phyloP scores from a whole-genome alignment of 768 basidiomycete species.

The Termitomyces sp. region DNA sequence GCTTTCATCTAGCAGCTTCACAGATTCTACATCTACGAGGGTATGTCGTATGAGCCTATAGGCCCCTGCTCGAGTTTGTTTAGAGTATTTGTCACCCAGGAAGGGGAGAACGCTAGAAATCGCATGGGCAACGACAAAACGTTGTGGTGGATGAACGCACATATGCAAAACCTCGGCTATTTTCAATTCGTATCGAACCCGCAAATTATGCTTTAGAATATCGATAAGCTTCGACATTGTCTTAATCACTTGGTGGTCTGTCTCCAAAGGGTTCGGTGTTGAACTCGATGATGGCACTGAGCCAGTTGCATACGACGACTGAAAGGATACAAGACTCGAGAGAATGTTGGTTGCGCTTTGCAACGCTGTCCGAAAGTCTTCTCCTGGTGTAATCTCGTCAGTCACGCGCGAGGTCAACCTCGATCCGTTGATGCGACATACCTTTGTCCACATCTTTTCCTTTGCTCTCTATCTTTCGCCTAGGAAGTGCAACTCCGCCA shows the following conservation, averaged over 20 bases:
- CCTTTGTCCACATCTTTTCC: constrained; percentile 31
- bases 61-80: constrained; percentile 70
- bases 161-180: constrained; percentile 65
- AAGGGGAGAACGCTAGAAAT: constrained; percentile 65
- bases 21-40: constrained; percentile 67
- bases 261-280: constrained; percentile 31
- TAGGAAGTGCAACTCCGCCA: constrained; percentile 11
- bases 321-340: constrained; percentile 45
- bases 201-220: constrained; percentile 62
- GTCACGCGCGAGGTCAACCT: background rate
- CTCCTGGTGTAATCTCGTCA: constrained; percentile 27
- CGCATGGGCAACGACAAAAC: background rate
- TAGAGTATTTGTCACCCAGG: constrained; percentile 68
- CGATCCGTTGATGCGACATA: constrained; percentile 10
- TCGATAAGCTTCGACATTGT: constrained; percentile 59
- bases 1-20: constrained; percentile 49
- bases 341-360: constrained; percentile 57
- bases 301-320: constrained; percentile 25
- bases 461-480: constrained; percentile 15
- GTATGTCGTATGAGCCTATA: constrained; percentile 81
- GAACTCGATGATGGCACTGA: constrained; percentile 28
- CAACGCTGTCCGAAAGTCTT: constrained; percentile 71
- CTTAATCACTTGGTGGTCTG: constrained; percentile 53
- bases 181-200: constrained; percentile 73
- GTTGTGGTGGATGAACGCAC: constrained; percentile 38